A percentile compares a stretch with the other conserved stretches of the same genome.
Conservation (phyloP, 2,329 filamentous ascomycete species). For the Hymenoscyphus occultus region DNA sequence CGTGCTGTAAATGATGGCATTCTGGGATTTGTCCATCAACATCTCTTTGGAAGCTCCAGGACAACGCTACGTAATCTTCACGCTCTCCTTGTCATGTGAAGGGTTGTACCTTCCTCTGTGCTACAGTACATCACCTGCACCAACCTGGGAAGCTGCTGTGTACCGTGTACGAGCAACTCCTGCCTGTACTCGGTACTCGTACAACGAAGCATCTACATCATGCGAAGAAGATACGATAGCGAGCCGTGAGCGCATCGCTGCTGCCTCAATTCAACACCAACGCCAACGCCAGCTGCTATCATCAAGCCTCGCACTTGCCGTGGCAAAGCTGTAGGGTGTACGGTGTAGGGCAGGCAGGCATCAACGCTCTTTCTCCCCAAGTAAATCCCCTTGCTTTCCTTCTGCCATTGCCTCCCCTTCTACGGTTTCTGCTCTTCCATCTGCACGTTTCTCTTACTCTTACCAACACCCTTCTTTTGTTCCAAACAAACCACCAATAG, state of each 20-base stretch:
- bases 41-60: background rate
- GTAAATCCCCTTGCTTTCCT: background rate
- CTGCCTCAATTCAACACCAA: background rate
- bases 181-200: background rate
- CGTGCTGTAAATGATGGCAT: background rate
- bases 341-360: background rate
- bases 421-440: background rate
- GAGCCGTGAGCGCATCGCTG: conserved; percentile 1
- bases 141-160: no score
- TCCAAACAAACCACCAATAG: conserved; percentile 2
- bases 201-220: background rate
- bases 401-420: background rate
- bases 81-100: conserved; percentile 3
- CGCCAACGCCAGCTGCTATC: background rate
- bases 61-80: background rate
- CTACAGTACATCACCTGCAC: no score
- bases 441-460: background rate
- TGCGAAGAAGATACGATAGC: background rate
- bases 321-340: background rate
- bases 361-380: background rate
- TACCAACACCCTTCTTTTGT: background rate
- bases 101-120: background rate
- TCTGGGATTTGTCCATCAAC: background rate
- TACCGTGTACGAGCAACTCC: background rate
- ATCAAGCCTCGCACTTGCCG: conserved; percentile 6